Base-by-base conservation (phyloP, 306 rosid genomes). In the Acmispon strigosus region DNA sequence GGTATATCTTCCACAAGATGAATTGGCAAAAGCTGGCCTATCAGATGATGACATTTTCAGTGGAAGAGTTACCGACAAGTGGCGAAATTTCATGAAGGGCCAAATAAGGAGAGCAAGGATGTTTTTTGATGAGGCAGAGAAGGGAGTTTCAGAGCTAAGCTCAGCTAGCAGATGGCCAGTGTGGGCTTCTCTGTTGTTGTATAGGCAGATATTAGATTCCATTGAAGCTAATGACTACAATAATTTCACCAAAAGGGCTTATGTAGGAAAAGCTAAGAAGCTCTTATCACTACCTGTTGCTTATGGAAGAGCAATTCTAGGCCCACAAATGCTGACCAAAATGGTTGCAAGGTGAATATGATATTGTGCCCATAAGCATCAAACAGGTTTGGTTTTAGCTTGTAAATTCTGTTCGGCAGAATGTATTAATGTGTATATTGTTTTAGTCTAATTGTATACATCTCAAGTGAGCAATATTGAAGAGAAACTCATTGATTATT, bases 131-230 rank as follows among this genome's bases (percentile, higher is more conserved):
- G 90, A 90, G 76, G 97, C 98, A 47, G 98, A 94, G 82, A 83
- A 84, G 67, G 98, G 98, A 8, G 89, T 94, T 60, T 55, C 76
- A 78, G 97, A 87, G 76, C 86, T 94, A 4, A 86, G 66, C 66
- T 81, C 86, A 43, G 98, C 96, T 0, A 94, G 97, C 62, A 87
- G 97, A 81, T 94, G 96, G 97, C 98, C 97, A 13, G 98, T 94
- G 0, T 88, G 87, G 96, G 88, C 96, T 15, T 94, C 98, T 2
- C 54, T 94, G 79, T 70, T 94, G 69, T 79, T 90, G 58, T 94
- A 94, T 74, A 75, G 82, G 67, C 97, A 90, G 78, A 94, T 94
- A 70, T 78, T 94, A 50, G 97, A 94, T 79, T 81, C 90, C 6
- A 94, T 94, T 70, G 98, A 94, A 83, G 97, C 98, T 44, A 94